Evolutionary conservation across 768 basidiomycete genomes (phyloP), one percentile per base, ranked within the genome.

Genomic region (Boletus pseudopeckii): DNA sequence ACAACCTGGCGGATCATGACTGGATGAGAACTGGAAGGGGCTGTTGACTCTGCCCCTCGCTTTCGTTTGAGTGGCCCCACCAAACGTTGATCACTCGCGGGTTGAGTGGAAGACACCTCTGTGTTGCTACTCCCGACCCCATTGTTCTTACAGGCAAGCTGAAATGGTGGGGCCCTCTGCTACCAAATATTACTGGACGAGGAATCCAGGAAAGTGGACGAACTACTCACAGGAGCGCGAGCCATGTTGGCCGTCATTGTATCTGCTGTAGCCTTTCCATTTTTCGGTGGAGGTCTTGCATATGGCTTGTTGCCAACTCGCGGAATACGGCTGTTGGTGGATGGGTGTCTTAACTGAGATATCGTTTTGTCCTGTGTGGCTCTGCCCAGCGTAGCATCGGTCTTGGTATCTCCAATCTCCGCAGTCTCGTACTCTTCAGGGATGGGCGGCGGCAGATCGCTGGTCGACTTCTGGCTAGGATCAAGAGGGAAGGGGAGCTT

Each of bases 281-380:
- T 50, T 33, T 50, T 55, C 9, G 60, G 30, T 18, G 32, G 48
- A 46, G 74, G 74, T 53, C 81, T 75, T 30, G 77, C 69, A 66
- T 86, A 86, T 3, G 84, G 85, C 50, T 85, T 86, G 24, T 66
- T 67, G 34, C 76, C 77, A 39, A 82, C 81, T 54, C 85, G 76
- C 17, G 85, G 85, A 60, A 86, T 86, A 64, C 76, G 76, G 66
- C 85, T 84, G 1, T 73, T 76, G n/a, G 32, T 40, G 24, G 68
- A 61, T 8, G 73, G 67, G 56, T 83, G 80, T 61, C 77, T 81
- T 48, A 85, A 62, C 42, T 56, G 74, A 17, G 80, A 80, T 51
- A 77, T 80, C 5, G 60, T 55, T 20, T 59, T 59, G n/a, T 64
- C 52, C 34, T 69, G 60, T 18, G 64, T 45, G 40, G 36, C 61